phyloP scores from a whole-genome alignment of 1,284 basidiomycete species.

The Papiliotrema fonsecae region DNA sequence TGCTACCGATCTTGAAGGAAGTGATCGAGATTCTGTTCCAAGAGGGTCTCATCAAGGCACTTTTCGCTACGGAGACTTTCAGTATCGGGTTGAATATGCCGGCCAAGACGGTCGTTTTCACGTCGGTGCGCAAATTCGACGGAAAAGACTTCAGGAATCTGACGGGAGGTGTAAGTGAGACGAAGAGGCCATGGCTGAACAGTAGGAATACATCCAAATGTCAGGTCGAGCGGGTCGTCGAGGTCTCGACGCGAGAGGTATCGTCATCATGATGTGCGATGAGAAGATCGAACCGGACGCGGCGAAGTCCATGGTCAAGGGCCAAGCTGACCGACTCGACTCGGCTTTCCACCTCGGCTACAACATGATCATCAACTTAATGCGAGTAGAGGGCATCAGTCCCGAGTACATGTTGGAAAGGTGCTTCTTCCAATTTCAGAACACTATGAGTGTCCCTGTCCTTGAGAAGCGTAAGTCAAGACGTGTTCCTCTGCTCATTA shows the following conservation, averaged over 20 bases:
- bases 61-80: constrained; percentile 99
- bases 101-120: constrained; percentile 96
- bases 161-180: constrained; percentile 49
- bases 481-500: background rate
- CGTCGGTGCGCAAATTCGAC: constrained; percentile 91
- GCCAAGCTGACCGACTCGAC: constrained; percentile 93
- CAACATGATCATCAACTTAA: constrained; percentile 98
- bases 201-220: constrained; percentile 97
- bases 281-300: constrained; percentile 90
- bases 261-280: constrained; percentile 99
- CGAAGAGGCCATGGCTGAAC: background rate
- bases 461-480: constrained; percentile 69
- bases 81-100: constrained; percentile 99
- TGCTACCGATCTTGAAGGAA: constrained; percentile 96
- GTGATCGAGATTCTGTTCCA: constrained; percentile 99
- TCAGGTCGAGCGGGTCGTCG: constrained; percentile 95
- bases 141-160: constrained; percentile 91
- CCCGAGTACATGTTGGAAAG: constrained; percentile 98
- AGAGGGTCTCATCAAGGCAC: constrained; percentile 96
- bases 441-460: constrained; percentile 77
- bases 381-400: constrained; percentile 97
- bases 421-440: constrained; percentile 99
- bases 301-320: constrained; percentile 97
- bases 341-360: constrained; percentile 99
- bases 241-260: constrained; percentile 96